Conservation (phyloP, 176 grass and related monocot species). For the Dactylis glomerata region DNA sequence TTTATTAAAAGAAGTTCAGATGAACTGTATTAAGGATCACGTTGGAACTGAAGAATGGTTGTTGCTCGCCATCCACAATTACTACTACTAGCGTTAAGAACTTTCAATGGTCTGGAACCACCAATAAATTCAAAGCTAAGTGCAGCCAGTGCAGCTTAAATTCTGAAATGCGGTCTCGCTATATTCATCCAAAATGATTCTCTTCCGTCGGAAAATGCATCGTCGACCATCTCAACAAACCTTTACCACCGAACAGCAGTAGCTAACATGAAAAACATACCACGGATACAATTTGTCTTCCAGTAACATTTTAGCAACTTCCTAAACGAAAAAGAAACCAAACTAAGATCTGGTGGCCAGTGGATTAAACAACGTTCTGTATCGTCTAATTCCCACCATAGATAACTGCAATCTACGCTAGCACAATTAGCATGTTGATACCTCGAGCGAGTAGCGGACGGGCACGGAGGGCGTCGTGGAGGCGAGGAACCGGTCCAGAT, state of each 20-base stretch:
- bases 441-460: slow-evolving; percentile 55
- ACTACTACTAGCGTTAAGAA: not conserved
- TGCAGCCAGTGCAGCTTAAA: not conserved
- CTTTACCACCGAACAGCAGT: not conserved
- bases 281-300: not conserved
- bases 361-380: not conserved
- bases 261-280: not conserved
- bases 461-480: slow-evolving; percentile 71
- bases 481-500: slow-evolving; percentile 78
- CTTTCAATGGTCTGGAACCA: not conserved
- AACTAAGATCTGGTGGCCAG: not conserved
- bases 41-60: not conserved
- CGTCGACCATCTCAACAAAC: not conserved
- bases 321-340: not conserved
- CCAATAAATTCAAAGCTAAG: not conserved
- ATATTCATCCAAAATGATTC: not conserved
- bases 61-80: not conserved
- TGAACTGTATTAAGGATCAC: not conserved
- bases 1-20: not conserved
- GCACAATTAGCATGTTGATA: slow-evolving; percentile 12
- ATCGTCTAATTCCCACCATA: too few relatives aligned
- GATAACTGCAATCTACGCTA: not conserved
- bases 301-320: not conserved
- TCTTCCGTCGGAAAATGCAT: not conserved
- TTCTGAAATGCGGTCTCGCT: not conserved